A percentile compares a stretch with the other conserved stretches of the same genome.
Conservation (phyloP, 306 rosid genomes). For the Inga leiocalycina region DNA sequence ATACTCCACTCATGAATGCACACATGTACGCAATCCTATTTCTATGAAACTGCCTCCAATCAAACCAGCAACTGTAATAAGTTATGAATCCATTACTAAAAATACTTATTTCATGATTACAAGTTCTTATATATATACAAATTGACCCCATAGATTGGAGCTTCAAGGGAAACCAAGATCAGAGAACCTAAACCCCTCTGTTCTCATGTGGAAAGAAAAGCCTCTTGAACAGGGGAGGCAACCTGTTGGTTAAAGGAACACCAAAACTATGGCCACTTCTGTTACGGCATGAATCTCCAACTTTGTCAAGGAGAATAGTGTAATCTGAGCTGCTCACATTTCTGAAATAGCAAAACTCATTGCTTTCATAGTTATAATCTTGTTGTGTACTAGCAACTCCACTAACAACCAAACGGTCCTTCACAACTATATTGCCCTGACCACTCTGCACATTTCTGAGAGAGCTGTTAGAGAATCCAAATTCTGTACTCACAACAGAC, state of each 20-base stretch:
- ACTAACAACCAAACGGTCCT: conserved; percentile 35
- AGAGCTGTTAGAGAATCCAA: conserved; percentile 49
- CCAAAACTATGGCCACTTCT: neutral
- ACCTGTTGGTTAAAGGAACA: neutral
- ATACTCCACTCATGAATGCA: too few species aligned
- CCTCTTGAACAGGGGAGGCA: neutral
- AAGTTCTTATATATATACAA: neutral
- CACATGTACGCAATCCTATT: too few species aligned
- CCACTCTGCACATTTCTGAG: conserved; percentile 73
- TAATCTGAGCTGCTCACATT: conserved; percentile 44
- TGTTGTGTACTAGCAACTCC: conserved; percentile 63
- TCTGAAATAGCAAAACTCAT: conserved; percentile 61
- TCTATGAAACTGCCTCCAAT: neutral
- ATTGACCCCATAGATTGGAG: neutral
- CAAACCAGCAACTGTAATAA: neutral
- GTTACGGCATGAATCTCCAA: conserved; percentile 3
- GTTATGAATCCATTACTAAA: neutral
- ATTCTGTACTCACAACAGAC: conserved; percentile 25
- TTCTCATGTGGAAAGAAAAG: neutral
- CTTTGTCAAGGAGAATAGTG: neutral
- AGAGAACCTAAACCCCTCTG: neutral
- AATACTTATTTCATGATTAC: neutral
- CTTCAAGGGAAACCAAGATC: neutral
- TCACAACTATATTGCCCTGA: conserved; percentile 45
- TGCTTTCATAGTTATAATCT: conserved; percentile 56